Conservation (phyloP, 23 red algal genomes). For the Gracilaria gracilis region DNA sequence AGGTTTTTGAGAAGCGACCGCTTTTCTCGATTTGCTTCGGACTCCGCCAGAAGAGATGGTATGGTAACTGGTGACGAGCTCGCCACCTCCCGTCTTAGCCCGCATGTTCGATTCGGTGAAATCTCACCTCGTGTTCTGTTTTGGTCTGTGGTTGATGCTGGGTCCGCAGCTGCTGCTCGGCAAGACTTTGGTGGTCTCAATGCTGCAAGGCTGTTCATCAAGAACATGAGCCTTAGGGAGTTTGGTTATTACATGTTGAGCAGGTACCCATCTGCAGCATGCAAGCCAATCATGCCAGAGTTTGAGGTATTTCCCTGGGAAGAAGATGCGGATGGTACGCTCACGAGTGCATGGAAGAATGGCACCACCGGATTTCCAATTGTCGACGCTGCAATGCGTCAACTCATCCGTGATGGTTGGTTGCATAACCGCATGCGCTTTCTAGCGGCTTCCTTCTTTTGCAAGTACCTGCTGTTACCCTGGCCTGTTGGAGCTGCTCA, state of each 20-base stretch:
- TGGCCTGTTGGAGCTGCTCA: conserved; percentile 87
- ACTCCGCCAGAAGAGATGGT: conserved; percentile 46
- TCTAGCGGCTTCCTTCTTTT: conserved; percentile 90
- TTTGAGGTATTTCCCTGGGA: conserved; percentile 89
- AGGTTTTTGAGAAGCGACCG: conserved; percentile 50
- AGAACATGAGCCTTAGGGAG: conserved; percentile 93
- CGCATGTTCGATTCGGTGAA: conserved; percentile 83
- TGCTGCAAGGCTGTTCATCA: conserved; percentile 82
- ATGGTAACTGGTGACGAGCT: conserved; percentile 68
- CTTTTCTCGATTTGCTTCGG: conserved; percentile 61
- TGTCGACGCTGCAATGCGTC: conserved; percentile 98
- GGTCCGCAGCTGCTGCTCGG: neutral
- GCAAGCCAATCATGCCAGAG: conserved; percentile 80
- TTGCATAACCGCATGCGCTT: conserved; percentile 92
- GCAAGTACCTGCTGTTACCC: conserved; percentile 91
- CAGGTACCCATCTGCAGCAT: conserved; percentile 76
- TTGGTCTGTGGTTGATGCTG: conserved; percentile 63
- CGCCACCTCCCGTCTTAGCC: conserved; percentile 74
- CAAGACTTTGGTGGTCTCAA: conserved; percentile 7
- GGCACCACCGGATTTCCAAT: conserved; percentile 96
- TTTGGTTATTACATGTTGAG: conserved; percentile 92
- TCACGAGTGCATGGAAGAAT: conserved; percentile 50
- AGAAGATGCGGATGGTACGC: conserved; percentile 50
- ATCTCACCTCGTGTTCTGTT: conserved; percentile 74
- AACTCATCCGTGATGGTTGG: conserved; percentile 89